Percentiles rank a stretch among this genome's conserved stretches.
Evolutionary conservation across 441 rosid species (phyloP).

Genomic region (Gossypium lobatum): DNA sequence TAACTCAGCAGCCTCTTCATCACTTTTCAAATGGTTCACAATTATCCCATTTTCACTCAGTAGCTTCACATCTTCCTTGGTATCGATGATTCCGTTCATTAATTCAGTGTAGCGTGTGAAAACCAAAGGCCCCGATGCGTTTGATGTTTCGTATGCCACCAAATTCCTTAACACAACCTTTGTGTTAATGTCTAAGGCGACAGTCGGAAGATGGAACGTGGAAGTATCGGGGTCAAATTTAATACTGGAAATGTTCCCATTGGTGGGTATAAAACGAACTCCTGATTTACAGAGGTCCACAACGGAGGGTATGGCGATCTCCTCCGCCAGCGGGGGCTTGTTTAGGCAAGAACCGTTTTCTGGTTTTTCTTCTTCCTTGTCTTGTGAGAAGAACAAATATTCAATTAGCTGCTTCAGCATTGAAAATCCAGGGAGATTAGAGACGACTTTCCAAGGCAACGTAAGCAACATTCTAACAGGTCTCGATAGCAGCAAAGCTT

Average conservation of each 20-base stretch:
- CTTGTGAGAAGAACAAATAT: neutral
- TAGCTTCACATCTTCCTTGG: neutral
- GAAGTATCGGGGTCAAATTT: neutral
- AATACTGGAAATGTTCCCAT: neutral
- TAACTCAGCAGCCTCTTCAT: neutral
- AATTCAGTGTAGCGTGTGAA: neutral
- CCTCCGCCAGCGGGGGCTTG: neutral
- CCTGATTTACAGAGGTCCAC: neutral
- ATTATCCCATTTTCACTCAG: neutral
- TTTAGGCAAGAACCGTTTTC: neutral
- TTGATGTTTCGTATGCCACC: neutral
- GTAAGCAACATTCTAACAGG: neutral
- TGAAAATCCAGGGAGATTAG: neutral
- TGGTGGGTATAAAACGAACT: neutral
- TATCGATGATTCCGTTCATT: neutral
- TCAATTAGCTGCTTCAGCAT: neutral
- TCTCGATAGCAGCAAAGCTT: neutral
- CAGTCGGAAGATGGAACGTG: neutral
- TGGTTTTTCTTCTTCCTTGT: neutral
- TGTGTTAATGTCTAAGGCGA: constrained; percentile 1
- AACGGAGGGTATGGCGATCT: neutral
- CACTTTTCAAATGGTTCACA: neutral
- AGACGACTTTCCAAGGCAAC: neutral
- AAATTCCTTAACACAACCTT: neutral
- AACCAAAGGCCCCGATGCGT: neutral